Evolutionary conservation across 352 stramenopile species (phyloP), one percentile per base, ranked within the genome.

Genomic region (Halophytophthora batemanensis): DNA sequence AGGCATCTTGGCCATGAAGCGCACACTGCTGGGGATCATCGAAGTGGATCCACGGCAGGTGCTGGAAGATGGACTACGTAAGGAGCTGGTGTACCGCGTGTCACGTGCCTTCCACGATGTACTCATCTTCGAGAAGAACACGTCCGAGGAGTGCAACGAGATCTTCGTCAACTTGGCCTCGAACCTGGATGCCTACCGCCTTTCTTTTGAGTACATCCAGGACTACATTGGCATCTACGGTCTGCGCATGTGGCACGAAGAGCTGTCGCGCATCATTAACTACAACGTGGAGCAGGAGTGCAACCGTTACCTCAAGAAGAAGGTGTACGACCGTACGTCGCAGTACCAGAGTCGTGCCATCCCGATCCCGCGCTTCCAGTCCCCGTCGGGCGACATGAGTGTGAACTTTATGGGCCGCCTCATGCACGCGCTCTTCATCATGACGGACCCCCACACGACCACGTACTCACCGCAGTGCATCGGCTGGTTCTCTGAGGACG

Each of bases 261-360:
- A 98, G 63, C 64, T 98, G 15, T 88, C 77, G 21, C 87, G 95
- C 15, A 96, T 98, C 53, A 96, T 98, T 53, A 96, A 95, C 50
- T 98, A 96, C 72, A 97, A 98, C 42, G 85, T 97, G n/a, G 93
- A 98, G 63, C 88, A 97, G 50, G 95, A 98, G 65, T 93, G 84
- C 75, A 97, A 98, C 59, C 91, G 92, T 8, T 98, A 97, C 59
- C 51, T 98, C 37, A 96, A 96, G 64, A 97, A 97, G 58, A 97
- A 97, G 50, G 89, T 97, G 22, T 91, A 96, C 52, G 87, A 97
- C 57, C 70, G 78, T 19, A 75, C 86, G 13, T 97, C 87, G 5
- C 87, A 94, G 58, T 97, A 89, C 51, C 91, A 97, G 57, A 97
- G 77, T 28, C 84, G 83, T 21, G 86, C 90, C 29, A 95, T 97